Conservation (phyloP, 1,139 yeast genomes). For the Nadsonia commutata region DNA sequence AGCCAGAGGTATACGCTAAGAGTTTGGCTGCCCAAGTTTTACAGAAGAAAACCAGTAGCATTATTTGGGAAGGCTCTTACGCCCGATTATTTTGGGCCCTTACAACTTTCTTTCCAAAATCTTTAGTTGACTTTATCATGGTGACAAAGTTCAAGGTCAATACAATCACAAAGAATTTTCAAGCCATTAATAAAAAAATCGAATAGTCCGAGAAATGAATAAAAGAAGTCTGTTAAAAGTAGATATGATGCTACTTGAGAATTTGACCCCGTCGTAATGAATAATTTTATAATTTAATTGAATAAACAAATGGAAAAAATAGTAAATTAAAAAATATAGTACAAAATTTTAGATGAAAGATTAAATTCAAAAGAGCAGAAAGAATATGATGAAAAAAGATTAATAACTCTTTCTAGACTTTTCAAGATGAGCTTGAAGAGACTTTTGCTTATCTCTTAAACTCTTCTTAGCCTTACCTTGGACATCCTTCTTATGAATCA, state of each 20-base stretch:
- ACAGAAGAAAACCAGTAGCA: conserved; percentile 29
- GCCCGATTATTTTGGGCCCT: conserved; percentile 28
- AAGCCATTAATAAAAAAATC: not conserved
- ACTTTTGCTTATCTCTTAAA: conserved; percentile 78
- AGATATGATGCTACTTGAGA: too few species aligned
- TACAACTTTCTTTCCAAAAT: conserved; percentile 32
- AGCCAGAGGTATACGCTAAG: conserved; percentile 40
- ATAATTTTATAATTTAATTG: too few species aligned
- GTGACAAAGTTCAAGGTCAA: conserved; percentile 35
- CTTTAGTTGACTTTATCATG: conserved; percentile 32
- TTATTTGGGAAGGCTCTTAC: conserved; percentile 42
- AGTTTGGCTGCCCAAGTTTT: conserved; percentile 37
- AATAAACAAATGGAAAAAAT: not conserved
- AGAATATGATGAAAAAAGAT: conserved; percentile 1
- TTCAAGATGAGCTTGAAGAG: conserved; percentile 68
- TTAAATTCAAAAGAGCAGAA: not conserved
- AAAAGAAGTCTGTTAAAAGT: too few species aligned
- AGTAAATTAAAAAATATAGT: not conserved
- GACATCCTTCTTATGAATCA: conserved; percentile 87
- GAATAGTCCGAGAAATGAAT: too few species aligned
- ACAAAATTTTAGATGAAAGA: not conserved
- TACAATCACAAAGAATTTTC: not conserved
- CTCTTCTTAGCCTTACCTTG: conserved; percentile 89
- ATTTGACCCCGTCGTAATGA: too few species aligned
- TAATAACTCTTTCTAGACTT: conserved; percentile 67